Conservation (phyloP, 345 rosid genomes). For the Eucalyptus albens region DNA sequence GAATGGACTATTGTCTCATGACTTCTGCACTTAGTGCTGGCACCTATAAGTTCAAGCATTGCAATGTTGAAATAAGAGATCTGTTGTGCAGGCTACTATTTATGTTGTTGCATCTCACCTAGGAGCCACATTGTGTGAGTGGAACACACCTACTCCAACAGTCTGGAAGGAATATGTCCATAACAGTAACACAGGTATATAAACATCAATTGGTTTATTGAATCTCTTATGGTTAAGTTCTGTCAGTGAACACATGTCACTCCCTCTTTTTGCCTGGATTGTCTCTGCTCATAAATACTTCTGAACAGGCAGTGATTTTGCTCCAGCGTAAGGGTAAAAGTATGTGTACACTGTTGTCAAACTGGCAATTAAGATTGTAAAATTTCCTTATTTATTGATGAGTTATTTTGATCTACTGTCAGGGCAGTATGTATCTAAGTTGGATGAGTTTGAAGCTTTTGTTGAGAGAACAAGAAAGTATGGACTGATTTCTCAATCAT, state of each 20-base stretch:
- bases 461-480: conserved; percentile 66
- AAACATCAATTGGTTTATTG: neutral
- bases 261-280: neutral
- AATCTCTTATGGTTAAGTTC: neutral
- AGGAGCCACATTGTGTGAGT: conserved; percentile 70
- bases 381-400: neutral
- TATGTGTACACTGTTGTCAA: neutral
- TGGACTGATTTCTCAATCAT: conserved; percentile 46
- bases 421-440: conserved; percentile 81
- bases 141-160: conserved; percentile 93
- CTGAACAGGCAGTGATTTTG: neutral
- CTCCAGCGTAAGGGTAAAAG: neutral
- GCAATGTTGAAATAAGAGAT: neutral
- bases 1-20: neutral
- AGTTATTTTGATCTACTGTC: conserved; percentile 2
- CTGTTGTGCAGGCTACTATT: conserved; percentile 43
- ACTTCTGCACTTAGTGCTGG: neutral
- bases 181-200: conserved; percentile 51
- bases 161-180: conserved; percentile 85
- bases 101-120: conserved; percentile 57
- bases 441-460: conserved; percentile 85
- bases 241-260: neutral
- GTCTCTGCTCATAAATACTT: neutral
- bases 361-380: neutral
- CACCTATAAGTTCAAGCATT: neutral